Conservation (phyloP, 2,329 filamentous ascomycete species). For the Venturia asperata region DNA sequence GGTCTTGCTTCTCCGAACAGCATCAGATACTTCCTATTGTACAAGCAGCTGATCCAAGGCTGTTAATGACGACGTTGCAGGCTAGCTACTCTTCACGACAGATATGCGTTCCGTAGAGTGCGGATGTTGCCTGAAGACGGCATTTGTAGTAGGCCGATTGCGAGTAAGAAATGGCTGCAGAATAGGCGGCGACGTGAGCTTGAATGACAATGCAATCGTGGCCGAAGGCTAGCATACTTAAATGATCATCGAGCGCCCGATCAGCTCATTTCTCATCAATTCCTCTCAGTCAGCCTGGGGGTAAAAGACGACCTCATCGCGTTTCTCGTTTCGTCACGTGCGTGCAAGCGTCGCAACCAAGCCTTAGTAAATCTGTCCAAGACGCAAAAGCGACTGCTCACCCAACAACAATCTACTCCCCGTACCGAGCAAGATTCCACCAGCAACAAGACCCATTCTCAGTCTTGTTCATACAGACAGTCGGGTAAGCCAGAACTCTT, state of each 20-base stretch:
- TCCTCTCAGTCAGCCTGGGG: no score
- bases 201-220: background rate
- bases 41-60: background rate
- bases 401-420: slow-evolving; percentile 7
- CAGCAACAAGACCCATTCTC: slow-evolving; percentile 8
- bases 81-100: background rate
- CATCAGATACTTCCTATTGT: background rate
- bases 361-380: slow-evolving; percentile 9
- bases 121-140: background rate
- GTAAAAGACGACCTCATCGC: background rate
- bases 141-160: background rate
- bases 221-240: background rate
- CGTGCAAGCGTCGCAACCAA: background rate
- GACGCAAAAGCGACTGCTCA: slow-evolving; percentile 6
- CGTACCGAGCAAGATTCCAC: background rate
- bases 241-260: background rate
- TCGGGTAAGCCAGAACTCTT: background rate
- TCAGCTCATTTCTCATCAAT: background rate
- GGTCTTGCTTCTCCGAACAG: background rate
- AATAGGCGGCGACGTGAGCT: background rate
- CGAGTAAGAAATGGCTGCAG: background rate
- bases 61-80: background rate
- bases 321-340: slow-evolving; percentile 2
- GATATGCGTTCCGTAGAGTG: background rate
- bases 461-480: slow-evolving; percentile 1